Conservation (phyloP, 2,329 filamentous ascomycete genomes). For the Mycosphaerelloides madeirae region DNA sequence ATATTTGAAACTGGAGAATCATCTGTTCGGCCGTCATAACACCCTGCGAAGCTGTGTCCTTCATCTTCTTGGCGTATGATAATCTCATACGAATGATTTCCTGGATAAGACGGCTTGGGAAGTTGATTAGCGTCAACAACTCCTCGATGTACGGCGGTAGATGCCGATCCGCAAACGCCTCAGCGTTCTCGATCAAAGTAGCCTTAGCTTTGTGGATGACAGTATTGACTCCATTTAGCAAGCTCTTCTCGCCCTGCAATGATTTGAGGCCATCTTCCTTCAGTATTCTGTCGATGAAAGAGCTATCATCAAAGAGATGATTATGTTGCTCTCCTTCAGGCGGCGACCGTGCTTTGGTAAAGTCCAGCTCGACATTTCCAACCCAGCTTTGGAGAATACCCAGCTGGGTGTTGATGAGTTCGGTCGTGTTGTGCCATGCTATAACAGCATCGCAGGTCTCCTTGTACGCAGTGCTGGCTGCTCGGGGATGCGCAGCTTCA, state of each 20-base stretch:
- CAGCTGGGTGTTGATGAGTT: slow-evolving; percentile 92
- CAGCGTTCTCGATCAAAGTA: slow-evolving; percentile 81
- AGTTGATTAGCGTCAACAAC: slow-evolving; percentile 91
- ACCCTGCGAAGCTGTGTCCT: slow-evolving; percentile 87
- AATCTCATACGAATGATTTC: slow-evolving; percentile 92
- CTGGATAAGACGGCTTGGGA: slow-evolving; percentile 89
- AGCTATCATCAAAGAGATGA: slow-evolving; percentile 80
- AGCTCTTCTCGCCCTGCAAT: slow-evolving; percentile 76
- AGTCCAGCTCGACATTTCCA: slow-evolving; percentile 91
- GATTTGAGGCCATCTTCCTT: slow-evolving; percentile 95
- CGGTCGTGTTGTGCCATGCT: slow-evolving; percentile 94
- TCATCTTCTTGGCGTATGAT: slow-evolving; percentile 90
- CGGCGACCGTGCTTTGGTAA: slow-evolving; percentile 67
- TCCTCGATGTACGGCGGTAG: slow-evolving; percentile 96
- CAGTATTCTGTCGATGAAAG: slow-evolving; percentile 88
- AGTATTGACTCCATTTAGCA: slow-evolving; percentile 75
- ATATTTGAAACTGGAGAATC: slow-evolving; percentile 92
- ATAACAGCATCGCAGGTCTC: slow-evolving; percentile 85
- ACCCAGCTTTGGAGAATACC: slow-evolving; percentile 93
- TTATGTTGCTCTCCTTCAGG: slow-evolving; percentile 58
- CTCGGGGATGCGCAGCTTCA: slow-evolving; percentile 67
- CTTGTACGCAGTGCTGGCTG: slow-evolving; percentile 66
- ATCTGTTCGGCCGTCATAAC: slow-evolving; percentile 95
- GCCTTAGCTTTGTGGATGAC: slow-evolving; percentile 92
- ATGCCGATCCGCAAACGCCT: slow-evolving; percentile 80